Evolutionary conservation across 2,329 filamentous ascomycete genomes (phyloP), one percentile per base, ranked within the genome.

Genomic region (Aurifilum marmelostoma): DNA sequence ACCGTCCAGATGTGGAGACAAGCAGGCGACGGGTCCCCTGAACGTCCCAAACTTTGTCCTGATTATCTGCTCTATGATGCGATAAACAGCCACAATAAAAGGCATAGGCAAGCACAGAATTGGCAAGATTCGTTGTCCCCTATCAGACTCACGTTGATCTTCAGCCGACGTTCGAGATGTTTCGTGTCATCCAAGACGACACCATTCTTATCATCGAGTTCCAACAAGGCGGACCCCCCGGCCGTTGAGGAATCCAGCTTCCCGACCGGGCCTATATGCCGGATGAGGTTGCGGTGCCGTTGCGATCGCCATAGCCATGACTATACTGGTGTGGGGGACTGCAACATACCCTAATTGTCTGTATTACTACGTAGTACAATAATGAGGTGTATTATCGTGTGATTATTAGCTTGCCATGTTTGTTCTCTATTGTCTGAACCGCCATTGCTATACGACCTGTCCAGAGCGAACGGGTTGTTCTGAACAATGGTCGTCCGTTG

Each of bases 201-300:
- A 14, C 27, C 52, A 56, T 56, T 56, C 52, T 56, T 56, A 56
- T 56, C 52, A 29, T 56, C 12, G 16, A 56, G 27, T 29, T 14
- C 27, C 14, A 56, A 3, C 12, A 7, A 14, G 52, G 52, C 52
- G 52, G 52, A 29, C 32, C 52, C 43, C 52, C 27, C 52, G 14
- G 52, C 18, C 52, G 27, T 18, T 29, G 14, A 32, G 5, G 6
- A 56, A 27, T 5, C 52, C 52, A 27, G 27, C 24, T 16, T 32
- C 16, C 27, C 52, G 7, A 18, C 24, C 52, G 52, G 52, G 27
- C 52, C 52, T 29, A 56, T 27, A 56, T 56, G 52, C 52, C 52
- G 52, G 52, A 56, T 56, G 52, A 56, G 52, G 52, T 56, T 56
- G 52, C 27, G 52, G 52, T 56, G 52, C 52, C 52, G 52, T 32